phyloP scores from a whole-genome alignment of 164 flowering plant species.

The Berberis thunbergii region DNA sequence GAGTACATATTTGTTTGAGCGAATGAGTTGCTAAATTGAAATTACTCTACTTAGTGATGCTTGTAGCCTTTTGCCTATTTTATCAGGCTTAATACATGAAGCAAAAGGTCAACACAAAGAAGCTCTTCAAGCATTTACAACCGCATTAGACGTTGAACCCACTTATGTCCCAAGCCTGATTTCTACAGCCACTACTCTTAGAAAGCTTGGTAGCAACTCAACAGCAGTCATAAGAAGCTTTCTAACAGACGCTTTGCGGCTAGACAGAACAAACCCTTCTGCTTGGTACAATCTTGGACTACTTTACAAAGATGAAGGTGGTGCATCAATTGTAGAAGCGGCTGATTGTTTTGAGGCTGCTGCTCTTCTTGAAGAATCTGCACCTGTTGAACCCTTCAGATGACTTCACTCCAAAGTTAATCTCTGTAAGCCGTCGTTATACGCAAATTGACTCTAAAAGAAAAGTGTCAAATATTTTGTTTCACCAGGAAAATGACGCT shows the following conservation, averaged over 20 bases:
- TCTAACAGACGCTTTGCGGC: slow-evolving; percentile 62
- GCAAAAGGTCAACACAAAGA: slow-evolving; percentile 57
- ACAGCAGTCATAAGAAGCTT: slow-evolving; percentile 49
- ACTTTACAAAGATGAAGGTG: slow-evolving; percentile 42
- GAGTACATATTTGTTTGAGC: no score
- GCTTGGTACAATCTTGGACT: slow-evolving; percentile 93
- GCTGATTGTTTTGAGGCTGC: slow-evolving; percentile 86
- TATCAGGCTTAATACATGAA: slow-evolving; percentile 57
- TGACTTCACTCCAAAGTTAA: slow-evolving; percentile 13
- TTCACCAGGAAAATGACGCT: no score
- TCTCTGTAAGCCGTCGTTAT: background rate
- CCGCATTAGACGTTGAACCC: slow-evolving; percentile 74
- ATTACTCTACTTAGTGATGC: no score
- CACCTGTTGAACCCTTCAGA: slow-evolving; percentile 84
- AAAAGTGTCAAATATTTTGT: background rate
- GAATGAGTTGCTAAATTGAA: no score
- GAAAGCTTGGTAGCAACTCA: slow-evolving; percentile 36
- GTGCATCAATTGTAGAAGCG: slow-evolving; percentile 46
- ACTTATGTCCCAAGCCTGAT: slow-evolving; percentile 70
- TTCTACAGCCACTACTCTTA: slow-evolving; percentile 51
- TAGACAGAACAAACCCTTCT: slow-evolving; percentile 55
- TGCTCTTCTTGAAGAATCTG: slow-evolving; percentile 65
- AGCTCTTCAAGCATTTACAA: slow-evolving; percentile 49
- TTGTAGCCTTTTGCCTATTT: slow-evolving; percentile 2
- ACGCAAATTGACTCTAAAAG: background rate